Conservation (phyloP, 805 yeast species). For the Cyberlindnera petersonii region DNA sequence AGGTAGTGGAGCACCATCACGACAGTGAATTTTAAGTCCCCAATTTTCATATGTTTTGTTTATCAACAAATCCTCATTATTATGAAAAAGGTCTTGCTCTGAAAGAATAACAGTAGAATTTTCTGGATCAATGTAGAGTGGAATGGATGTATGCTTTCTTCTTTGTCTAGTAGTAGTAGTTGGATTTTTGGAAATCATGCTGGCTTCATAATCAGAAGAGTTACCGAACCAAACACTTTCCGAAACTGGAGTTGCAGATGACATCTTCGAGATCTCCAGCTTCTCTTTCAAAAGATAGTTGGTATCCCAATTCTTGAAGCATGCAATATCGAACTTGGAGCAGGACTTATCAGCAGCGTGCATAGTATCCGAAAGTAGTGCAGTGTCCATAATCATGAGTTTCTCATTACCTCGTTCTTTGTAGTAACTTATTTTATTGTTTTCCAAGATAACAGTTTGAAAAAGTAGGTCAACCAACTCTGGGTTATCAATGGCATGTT, state of each 20-base stretch:
- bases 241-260: constrained; percentile 63
- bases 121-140: constrained; percentile 45
- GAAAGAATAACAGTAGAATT: constrained; percentile 48
- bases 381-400: constrained; percentile 26
- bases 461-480: constrained; percentile 24
- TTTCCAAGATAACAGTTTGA: constrained; percentile 22
- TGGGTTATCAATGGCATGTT: constrained; percentile 26
- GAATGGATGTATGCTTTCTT: constrained; percentile 20
- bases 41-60: constrained; percentile 52
- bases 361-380: constrained; percentile 15
- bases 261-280: constrained; percentile 79
- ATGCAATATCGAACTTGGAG: constrained; percentile 36
- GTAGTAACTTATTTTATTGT: constrained; percentile 17
- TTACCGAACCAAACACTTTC: constrained; percentile 78
- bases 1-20: constrained; percentile 57
- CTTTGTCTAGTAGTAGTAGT: background rate
- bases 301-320: constrained; percentile 59
- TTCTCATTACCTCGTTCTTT: constrained; percentile 6
- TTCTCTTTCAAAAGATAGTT: constrained; percentile 71
- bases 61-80: constrained; percentile 31
- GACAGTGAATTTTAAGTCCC: constrained; percentile 54
- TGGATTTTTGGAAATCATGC: background rate
- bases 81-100: constrained; percentile 26
- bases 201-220: constrained; percentile 58
- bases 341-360: constrained; percentile 24